Conservation (phyloP, 1,284 basidiomycete species). For the Naganishia liquefaciens region DNA sequence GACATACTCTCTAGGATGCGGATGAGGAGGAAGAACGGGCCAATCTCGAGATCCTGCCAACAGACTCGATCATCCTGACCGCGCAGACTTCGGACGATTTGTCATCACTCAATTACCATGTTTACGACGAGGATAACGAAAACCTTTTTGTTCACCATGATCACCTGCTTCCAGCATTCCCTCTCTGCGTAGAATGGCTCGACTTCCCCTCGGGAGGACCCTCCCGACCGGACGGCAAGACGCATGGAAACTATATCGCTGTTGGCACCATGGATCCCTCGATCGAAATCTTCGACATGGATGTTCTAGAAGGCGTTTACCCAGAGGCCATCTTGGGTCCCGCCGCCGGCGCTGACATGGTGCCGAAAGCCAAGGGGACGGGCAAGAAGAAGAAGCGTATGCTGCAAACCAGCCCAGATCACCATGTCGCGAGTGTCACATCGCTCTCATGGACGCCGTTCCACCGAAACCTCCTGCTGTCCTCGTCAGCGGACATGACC, state of each 20-base stretch:
- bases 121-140: constrained; percentile 88
- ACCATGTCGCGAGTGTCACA: constrained; percentile 94
- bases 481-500: constrained; percentile 89
- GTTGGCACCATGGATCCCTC: constrained; percentile 97
- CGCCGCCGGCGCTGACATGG: constrained; percentile 65
- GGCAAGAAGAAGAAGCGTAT: constrained; percentile 96
- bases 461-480: constrained; percentile 86
- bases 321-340: constrained; percentile 86
- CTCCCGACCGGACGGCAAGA: constrained; percentile 38
- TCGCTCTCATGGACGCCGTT: constrained; percentile 87
- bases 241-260: constrained; percentile 83
- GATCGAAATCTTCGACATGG: constrained; percentile 98
- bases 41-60: constrained; percentile 84
- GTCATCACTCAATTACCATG: constrained; percentile 91
- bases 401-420: constrained; percentile 69
- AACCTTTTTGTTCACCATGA: constrained; percentile 98
- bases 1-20: constrained; percentile 45
- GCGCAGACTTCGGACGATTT: constrained; percentile 98
- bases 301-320: constrained; percentile 91
- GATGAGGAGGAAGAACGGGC: constrained; percentile 82
- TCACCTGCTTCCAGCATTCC: constrained; percentile 95
- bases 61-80: constrained; percentile 87
- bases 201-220: constrained; percentile 68
- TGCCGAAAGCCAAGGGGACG: constrained; percentile 73
- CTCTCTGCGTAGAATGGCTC: constrained; percentile 98